Evolutionary conservation across 306 rosid genomes (phyloP), one percentile per base, ranked within the genome.

Genomic region (Lagenaria siceraria): DNA sequence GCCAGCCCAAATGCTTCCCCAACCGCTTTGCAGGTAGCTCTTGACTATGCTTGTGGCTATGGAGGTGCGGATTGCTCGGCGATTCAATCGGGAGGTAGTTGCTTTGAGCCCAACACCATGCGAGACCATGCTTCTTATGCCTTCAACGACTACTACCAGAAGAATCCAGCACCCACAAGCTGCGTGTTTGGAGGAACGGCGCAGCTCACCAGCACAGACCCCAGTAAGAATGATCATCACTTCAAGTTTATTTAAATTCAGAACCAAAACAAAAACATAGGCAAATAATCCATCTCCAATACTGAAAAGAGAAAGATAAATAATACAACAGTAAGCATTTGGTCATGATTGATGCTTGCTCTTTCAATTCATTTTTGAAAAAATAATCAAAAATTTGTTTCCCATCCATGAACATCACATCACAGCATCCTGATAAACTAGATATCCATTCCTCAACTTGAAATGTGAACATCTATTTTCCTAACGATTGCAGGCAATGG

Each of bases 21-120:
- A 62, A 87, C 88, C 42, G 92, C 88, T 52, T 80, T 92, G 62
- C 98, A 92, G 83, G 93, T 84, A 56, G 98, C 98, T 76, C 84
- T 94, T 59, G 97, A 92, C 83, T 92, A 94, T 82, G 98, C 96
- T 70, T 92, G 98, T 76, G 97, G 98, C 52, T 84, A 85, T 80
- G 97, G 98, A 78, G 95, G 92, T 33, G 87, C 97, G 69, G 96
- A 92, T 78, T 94, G 98, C 79, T 84, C 96, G 27, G 83, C 84
- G 65, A 15, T 94, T 79, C 96, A 90, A 77, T 10, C 84, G 29
- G 91, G 98, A 12, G 88, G 87, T 68, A 83, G 81, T 75, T 94
- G 98, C 79, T 94, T 86, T 81, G 83, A 89, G 66, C 97, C 97
- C 18, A 90, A 87, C 82, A 90, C 91, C 17, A 7, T 94, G 33